Percentiles rank a stretch among this genome's conserved stretches.
These are phyloP conservation scores for Acephala macrosclerotiorum DNA, from an alignment of 2,329 filamentous ascomycete genomes.

Conservation along the genomic window DNA sequence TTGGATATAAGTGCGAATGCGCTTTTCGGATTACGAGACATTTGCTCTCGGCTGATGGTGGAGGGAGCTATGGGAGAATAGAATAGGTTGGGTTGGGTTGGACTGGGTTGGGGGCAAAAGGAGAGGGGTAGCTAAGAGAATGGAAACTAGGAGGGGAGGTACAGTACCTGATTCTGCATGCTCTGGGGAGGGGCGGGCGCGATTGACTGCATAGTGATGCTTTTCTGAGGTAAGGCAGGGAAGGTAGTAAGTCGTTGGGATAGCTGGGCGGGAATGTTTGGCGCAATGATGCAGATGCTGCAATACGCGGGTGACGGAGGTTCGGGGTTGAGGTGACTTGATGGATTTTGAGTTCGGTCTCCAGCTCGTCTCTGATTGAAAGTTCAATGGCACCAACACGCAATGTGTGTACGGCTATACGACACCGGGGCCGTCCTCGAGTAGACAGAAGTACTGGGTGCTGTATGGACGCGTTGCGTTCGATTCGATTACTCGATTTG, in stretches of 20 bases:
- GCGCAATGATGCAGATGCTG: not conserved
- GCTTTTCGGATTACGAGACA: constrained; percentile 24
- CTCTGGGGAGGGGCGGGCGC: constrained; percentile 41
- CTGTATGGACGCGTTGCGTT: not conserved
- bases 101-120: constrained; percentile 2
- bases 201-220: constrained; percentile 41
- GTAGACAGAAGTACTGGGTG: not conserved
- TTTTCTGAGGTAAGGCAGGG: not conserved
- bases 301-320: not conserved
- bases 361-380: constrained; percentile 1
- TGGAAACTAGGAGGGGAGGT: constrained; percentile 9
- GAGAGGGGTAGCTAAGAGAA: constrained; percentile 10
- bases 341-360: not conserved
- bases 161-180: constrained; percentile 41
- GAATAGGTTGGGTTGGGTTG: constrained; percentile 1
- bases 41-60: constrained; percentile 13
- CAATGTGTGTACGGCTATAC: not conserved
- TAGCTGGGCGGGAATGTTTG: not conserved
- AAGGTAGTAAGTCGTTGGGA: not conserved
- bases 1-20: constrained; percentile 13
- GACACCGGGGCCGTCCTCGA: not conserved
- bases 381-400: not conserved
- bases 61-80: constrained; percentile 1
- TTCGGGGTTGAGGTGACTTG: not conserved
- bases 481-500: constrained; percentile 5